These are phyloP conservation scores for Crithidia acanthocephali DNA, from an alignment of 208 protist genomes.

Conservation along the genomic window DNA sequence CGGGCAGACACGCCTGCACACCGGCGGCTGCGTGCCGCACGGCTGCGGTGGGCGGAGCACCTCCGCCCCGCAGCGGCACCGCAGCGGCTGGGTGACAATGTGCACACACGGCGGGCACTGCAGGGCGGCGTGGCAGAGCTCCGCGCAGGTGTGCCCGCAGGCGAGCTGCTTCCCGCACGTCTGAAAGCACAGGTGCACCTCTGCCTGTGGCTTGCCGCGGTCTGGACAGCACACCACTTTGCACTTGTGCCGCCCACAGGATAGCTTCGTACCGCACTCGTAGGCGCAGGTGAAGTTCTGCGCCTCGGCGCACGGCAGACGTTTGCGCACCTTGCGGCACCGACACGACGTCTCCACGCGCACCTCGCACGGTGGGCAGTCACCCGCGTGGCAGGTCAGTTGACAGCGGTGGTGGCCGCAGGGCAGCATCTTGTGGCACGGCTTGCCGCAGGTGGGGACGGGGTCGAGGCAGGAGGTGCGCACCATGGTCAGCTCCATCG, in stretches of 20 bases:
- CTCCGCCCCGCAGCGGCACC: constrained; percentile 59
- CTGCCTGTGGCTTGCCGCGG: constrained; percentile 46
- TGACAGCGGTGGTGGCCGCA: constrained; percentile 69
- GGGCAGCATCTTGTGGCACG: constrained; percentile 64
- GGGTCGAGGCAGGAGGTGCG: constrained; percentile 60
- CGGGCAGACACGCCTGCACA: constrained; percentile 57
- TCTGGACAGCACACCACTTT: constrained; percentile 55
- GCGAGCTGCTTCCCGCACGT: constrained; percentile 65
- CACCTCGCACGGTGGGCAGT: constrained; percentile 51
- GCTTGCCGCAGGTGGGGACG: constrained; percentile 58
- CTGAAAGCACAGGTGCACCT: constrained; percentile 49
- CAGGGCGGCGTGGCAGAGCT: constrained; percentile 63
- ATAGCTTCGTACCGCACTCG: constrained; percentile 68
- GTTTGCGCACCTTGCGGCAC: constrained; percentile 56
- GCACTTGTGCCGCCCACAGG: constrained; percentile 79
- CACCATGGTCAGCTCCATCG: constrained; percentile 24
- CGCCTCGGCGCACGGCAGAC: constrained; percentile 49
- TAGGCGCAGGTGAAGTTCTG: constrained; percentile 54
- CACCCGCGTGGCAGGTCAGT: constrained; percentile 51
- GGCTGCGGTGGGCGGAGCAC: constrained; percentile 70
- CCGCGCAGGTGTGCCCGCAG: constrained; percentile 77
- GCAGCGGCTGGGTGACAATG: constrained; percentile 53
- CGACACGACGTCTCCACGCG: constrained; percentile 47
- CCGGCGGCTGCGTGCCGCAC: constrained; percentile 65
- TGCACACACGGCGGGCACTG: constrained; percentile 71